Base-by-base conservation (phyloP, 306 rosid species). In the Pyrus bretschneideri region DNA sequence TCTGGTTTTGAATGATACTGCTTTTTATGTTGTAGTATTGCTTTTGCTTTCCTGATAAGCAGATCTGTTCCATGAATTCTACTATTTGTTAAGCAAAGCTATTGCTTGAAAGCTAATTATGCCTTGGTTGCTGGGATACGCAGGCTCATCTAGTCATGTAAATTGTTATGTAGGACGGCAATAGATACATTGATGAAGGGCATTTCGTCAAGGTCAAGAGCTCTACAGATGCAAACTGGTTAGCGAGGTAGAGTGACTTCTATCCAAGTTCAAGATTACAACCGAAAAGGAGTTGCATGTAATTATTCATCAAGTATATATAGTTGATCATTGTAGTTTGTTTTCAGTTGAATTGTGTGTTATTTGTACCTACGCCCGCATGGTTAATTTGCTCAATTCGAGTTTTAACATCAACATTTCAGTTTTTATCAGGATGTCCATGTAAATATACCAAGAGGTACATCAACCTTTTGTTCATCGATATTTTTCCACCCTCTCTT, bases 81-180 rank as follows among this genome's bases (percentile, higher is more conserved):
- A 3, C 9, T 54, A 54, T 35, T 51, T 21, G 30, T 6, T 19
- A 19, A 71, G 13, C 49, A 11, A 31, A 52, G 52, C 23, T 13
- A 8, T 38, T 40, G 11, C 67, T 23, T 73, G 55, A 10, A 73
- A 73, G 68, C 68, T 73, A 58, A 73, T 23, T 15, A 59, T 73
- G 22, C 21, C 6, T 15, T 58, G 67, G 30, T 23, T 62, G 17
- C 61, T 59, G 71, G 55, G 59, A 49, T 65, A n/a, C 45, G 85
- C 85, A 78, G 88, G 83, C 81, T 77, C 78, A 74, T 70, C 57
- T 69, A 49, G 80, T 64, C 68, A 29, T 73, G 80, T 65, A 77
- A 33, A 51, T 45, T 72, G 13, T 38, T 49, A 15, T 72, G 79
- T 5, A 15, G 68, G 70, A 75, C 67, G 51, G 30, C 38, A 27